Evolutionary conservation across 768 basidiomycete genomes (phyloP), one percentile per base, ranked within the genome.

Genomic region (Naganishia friedmannii): DNA sequence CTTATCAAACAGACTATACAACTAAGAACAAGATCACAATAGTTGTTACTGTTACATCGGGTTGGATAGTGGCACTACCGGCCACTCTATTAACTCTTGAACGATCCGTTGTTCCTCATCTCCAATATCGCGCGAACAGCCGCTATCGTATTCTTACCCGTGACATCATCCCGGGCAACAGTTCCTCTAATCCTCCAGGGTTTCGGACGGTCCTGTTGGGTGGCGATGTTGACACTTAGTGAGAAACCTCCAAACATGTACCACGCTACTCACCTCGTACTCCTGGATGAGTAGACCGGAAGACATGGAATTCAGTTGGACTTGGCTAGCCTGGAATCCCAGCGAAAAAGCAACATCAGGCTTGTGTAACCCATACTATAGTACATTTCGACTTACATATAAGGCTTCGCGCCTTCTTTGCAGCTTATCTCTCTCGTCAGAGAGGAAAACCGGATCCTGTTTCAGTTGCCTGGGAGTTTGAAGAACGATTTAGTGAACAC

Each of bases 211-310:
- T 63, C 39, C 60, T 63, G 42, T 42, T 63, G 26, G 23, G n/a
- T n/a, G n/a, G n/a, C n/a, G n/a, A n/a, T n/a, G n/a, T n/a, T n/a
- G n/a, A n/a, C n/a, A n/a, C n/a, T n/a, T n/a, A n/a, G n/a, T n/a
- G n/a, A n/a, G n/a, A n/a, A n/a, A n/a, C n/a, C n/a, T n/a, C n/a
- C n/a, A n/a, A n/a, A n/a, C n/a, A n/a, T n/a, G n/a, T n/a, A n/a
- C n/a, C n/a, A n/a, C 32, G 55, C 10, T 58, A 37, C 60, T 42
- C 39, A 63, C 60, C 42, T 63, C 60, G 42, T 63, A 63, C 42
- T 63, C 60, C 29, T 63, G 60, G 10, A 63, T 63, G 3, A 63
- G 26, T 8, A 63, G 39, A 28, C 60, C 60, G 15, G 60, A 46
- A 12, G 60, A 26, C 60, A 63, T 63, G 3, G 60, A 63, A 34